Base-by-base conservation (phyloP, 1,284 basidiomycete genomes). In the Ceratobasidium sp. region DNA sequence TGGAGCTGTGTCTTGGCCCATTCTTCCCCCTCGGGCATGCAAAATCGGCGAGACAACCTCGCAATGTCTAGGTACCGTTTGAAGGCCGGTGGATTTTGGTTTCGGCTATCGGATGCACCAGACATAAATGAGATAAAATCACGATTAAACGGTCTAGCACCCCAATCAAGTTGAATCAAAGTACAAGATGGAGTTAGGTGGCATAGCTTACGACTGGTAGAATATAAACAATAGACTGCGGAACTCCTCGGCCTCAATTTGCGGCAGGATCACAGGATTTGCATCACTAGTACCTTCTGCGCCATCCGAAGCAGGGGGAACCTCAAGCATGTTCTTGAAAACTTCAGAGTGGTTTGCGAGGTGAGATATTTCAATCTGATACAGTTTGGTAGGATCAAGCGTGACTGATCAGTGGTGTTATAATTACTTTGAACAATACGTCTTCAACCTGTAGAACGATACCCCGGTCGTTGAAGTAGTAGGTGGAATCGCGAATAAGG, bases 401-500 rank as follows among this genome's bases (percentile, higher is more conserved):
- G 24, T 29, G 13, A 5, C 51, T 4, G 51, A 27, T 51, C 13
- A 58, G 19, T 14, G 14, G n/a, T 19, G 16, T 4, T 5, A 56
- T 59, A 37, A n/a, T 51, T 22, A 51, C 63, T 29, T 65, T 65
- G 63, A 65, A 65, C 11, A 65, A n/a, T 7, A 65, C 63, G 16
- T 51, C 34, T 37, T 65, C 63, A 3, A 65, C 48, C n/a, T 24
- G 29, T 6, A 65, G 31, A 2, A 65, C 46, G 24, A 65, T 19
- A 14, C 27, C 24, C 3, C 48, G 13, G 37, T 65, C 27, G 3
- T 53, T 48, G 6, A 53, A 31, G 16, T 65, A 65, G 24, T 65
- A 65, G 16, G 7, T 27, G 1, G 43, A 11, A n/a, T 63, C 61
- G 16, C 43, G 61, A 8, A 24, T n/a, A 24, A 13, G 24, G 14